Base-by-base conservation (phyloP, 164 flowering plant genomes). In the Piper longum region DNA sequence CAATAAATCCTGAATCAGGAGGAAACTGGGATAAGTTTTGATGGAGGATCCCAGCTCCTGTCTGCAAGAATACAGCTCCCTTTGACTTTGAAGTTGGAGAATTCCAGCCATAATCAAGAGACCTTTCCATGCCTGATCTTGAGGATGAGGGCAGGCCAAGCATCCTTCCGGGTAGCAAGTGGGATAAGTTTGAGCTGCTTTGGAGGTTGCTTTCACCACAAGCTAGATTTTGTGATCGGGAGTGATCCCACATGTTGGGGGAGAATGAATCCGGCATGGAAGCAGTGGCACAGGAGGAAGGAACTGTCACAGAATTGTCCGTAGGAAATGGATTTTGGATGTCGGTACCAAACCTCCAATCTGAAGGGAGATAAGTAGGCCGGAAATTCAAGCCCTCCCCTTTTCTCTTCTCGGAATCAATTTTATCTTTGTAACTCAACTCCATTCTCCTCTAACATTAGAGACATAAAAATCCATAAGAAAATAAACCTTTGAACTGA, bases 1-100 rank as follows among this genome's bases (percentile, higher is more conserved):
- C 95, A 59, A 93, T 87, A 76, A 93, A 90, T 17, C 74, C 89
- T 14, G 92, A 85, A 75, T 93, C 97, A 43, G 95, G 75, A 12
- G 97, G 88, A 56, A 89, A 76, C 61, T 92, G 91, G 57, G 90
- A 72, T 44, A 89, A 75, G 72, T 83, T 76, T 66, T 79, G 91
- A 12, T 89, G 91, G 52, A 82, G 66, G 73, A 82, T 72, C 7
- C 83, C 86, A 17, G 77, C 66, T 18, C 68, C 74, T 66, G 69
- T 66, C 5, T 85, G 91, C 39, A 85, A 63, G 60, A 83, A 77
- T 18, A 77, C 54, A 41, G 52, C 52, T 5, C 76, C 82, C 72
- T 82, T 82, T 54, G 80, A 55, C 75, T 76, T 75, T 16, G 83
- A 69, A 68, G 60, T 71, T 5, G 76, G 57, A 54, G 70, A 76